Evolutionary conservation across 345 rosid species (phyloP), one percentile per base, ranked within the genome.

Genomic region (Stellera chamaejasme): DNA sequence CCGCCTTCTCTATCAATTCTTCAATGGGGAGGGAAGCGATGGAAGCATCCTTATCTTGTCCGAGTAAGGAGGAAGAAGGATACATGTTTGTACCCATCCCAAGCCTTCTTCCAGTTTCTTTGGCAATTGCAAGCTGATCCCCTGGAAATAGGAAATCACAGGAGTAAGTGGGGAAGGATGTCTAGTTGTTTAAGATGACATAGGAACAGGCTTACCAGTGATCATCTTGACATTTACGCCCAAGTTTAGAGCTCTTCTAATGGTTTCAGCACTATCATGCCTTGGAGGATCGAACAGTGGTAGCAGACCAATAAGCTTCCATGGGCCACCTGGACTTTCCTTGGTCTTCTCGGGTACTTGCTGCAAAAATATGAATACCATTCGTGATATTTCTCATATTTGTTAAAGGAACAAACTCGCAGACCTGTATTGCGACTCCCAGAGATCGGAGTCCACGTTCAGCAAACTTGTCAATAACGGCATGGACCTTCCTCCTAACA

Each of bases 11-110:
- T 50, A 90, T 90, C 63, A 90, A 66, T 76, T 90, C 97, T 63
- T 87, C 96, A 10, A 87, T 77, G 44, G 95, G 97, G 63, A 90
- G 77, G 41, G 86, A 63, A 11, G 87, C 87, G n/a, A 87, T 61
- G 45, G 89, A 73, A 71, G 87, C 77, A 70, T 90, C 96, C 75
- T 77, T 90, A 69, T 78, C 75, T 55, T 87, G 82, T 55, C 97
- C 97, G 2, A 90, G 91, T 68, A 90, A 64, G 43, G 96, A 74
- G 32, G 96, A 85, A 71, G 97, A 90, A 5, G 91, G 95, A 66
- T 90, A 90, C 97, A 90, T 90, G 62, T 87, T 90, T 23, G 96
- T 87, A 55, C 97, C 97, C 97, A 90, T 90, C 56, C 97, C 96
- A 65, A 90, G 96, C 78, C 96, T 82, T 62, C 97, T 65, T 16